Base-by-base conservation (phyloP, 106 monocot genomes). In the Ottelia alismoides region DNA sequence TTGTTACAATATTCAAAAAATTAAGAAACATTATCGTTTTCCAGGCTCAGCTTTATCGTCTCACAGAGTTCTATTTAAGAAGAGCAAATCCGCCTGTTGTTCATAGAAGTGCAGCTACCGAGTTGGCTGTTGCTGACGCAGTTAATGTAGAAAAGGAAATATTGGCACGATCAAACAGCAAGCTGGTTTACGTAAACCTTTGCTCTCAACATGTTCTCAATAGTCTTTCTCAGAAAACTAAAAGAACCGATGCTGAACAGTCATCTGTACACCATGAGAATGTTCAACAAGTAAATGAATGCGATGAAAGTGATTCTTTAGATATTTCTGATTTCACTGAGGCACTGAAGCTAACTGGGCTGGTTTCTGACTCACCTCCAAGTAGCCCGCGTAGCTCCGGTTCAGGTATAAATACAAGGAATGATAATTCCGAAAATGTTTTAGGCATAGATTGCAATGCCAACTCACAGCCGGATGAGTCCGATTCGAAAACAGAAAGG, bases 91-190 rank as follows among this genome's bases (percentile, higher is more conserved):
- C 72, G 55, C 17, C 70, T 32, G 48, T 65, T 2, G 73, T 84
- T 27, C 63, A 49, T 25, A 80, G 75, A 61, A 67, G 68, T 18
- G 88, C 81, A 35, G 78, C 68, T 45, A 81, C 75, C 64, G 88
- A 94, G 67, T 61, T 94, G 52, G 94, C 94, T 52, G 72, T 94
- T 52, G 94, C 81, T 56, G 94, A 94, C 78, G 88, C 94, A 62
- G 63, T 88, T 57, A 94, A 88, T 52, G 68, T 84, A 62, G 94
- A 94, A 69, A 94, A 78, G 62, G 88, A 81, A n/a, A 81, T 88
- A 35, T 78, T 63, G 52, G 75, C 84, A 58, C 80, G 78, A 53
- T 88, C 94, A 43, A 88, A 76, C 30, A 94, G 94, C 78, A 94
- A 88, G 68, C 48, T 78, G 45, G 84, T 94, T 28, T 94, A 94